Base-by-base conservation (phyloP, 1,284 basidiomycete species). In the Boletus albobrunnescens region DNA sequence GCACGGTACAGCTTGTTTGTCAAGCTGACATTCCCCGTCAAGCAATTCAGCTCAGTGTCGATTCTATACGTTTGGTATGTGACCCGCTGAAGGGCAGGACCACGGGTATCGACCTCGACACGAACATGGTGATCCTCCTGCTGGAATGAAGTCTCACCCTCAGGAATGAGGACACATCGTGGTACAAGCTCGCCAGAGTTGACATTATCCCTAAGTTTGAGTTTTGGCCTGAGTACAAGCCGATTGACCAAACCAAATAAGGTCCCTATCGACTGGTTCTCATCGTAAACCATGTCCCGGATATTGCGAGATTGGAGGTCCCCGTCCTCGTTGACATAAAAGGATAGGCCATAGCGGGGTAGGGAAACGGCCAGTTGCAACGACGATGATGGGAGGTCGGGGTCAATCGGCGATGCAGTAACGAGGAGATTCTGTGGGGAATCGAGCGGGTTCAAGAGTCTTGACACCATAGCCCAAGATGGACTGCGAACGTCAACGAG, bases 331-430 rank as follows among this genome's bases (percentile, higher is more conserved):
- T 71, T 56, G 7, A 72, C 22, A 27, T 58, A 66, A 36, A 72
- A 74, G 0, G 58, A 56, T 5, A 79, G 49, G 8, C 63, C 55
- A 37, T 69, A 74, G 4, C 74, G 70, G 16, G 76, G 72, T 5
- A 79, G 23, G 67, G 56, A 6, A 67, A 66, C 40, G 56, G 69
- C 22, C 67, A 64, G 7, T 57, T 17, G 47, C n/a, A 16, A 20
- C 17, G 30, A 6, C 16, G 22, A n/a, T 10, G 32, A n/a, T 16
- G 41, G 13, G 24, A 24, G 12, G 6, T 36, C 9, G 2, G 24
- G 7, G 24, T 43, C 17, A 4, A 16, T 13, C 4, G 31, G 24
- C 1, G 38, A 30, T 3, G 6, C 19, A 2, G 14, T 22, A 10
- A 40, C 19, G 7, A 40, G 17, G 2, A 73, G 46, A 44, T 67